These are phyloP conservation scores for Hypoxylon sp. DNA, from an alignment of 2,329 filamentous ascomycete species.

Conservation along the genomic window DNA sequence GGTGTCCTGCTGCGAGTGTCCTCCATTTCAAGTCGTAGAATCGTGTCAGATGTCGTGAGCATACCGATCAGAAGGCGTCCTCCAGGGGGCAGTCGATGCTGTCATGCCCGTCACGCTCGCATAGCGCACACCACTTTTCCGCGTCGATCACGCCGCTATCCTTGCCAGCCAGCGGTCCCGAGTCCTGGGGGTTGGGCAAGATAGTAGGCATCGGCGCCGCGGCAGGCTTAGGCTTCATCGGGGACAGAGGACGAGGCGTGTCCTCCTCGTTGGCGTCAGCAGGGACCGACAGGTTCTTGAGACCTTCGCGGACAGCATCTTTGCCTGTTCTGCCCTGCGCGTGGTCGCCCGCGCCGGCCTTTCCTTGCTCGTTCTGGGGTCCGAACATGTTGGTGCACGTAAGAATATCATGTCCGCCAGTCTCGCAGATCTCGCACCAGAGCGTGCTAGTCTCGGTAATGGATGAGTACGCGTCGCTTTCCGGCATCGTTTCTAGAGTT, in stretches of 20 bases:
- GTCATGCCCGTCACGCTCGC: slow-evolving; percentile 94
- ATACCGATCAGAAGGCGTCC: slow-evolving; percentile 68
- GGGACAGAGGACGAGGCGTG: slow-evolving; percentile 64
- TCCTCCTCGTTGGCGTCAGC: slow-evolving; percentile 51
- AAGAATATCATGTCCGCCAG: slow-evolving; percentile 88
- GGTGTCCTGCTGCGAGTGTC: neutral
- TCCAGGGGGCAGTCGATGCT: slow-evolving; percentile 95
- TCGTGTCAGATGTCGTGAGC: slow-evolving; percentile 8
- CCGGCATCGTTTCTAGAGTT: slow-evolving; percentile 73
- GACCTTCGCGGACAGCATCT: slow-evolving; percentile 50
- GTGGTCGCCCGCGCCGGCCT: slow-evolving; percentile 32
- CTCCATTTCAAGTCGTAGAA: slow-evolving; percentile 3
- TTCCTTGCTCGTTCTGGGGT: slow-evolving; percentile 46
- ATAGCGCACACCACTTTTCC: slow-evolving; percentile 95
- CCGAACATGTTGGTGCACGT: slow-evolving; percentile 92
- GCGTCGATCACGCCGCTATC: slow-evolving; percentile 80
- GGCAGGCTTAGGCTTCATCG: slow-evolving; percentile 56
- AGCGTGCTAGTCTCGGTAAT: slow-evolving; percentile 76
- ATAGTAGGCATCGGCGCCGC: slow-evolving; percentile 52
- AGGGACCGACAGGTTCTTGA: slow-evolving; percentile 51
- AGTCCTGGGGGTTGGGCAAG: slow-evolving; percentile 69
- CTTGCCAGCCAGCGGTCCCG: slow-evolving; percentile 77
- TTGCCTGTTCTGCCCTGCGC: slow-evolving; percentile 43
- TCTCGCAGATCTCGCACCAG: slow-evolving; percentile 97
- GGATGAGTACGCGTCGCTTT: slow-evolving; percentile 73